These are phyloP conservation scores for Jatropha podagrica DNA, from an alignment of 441 rosid species.

Conservation along the genomic window DNA sequence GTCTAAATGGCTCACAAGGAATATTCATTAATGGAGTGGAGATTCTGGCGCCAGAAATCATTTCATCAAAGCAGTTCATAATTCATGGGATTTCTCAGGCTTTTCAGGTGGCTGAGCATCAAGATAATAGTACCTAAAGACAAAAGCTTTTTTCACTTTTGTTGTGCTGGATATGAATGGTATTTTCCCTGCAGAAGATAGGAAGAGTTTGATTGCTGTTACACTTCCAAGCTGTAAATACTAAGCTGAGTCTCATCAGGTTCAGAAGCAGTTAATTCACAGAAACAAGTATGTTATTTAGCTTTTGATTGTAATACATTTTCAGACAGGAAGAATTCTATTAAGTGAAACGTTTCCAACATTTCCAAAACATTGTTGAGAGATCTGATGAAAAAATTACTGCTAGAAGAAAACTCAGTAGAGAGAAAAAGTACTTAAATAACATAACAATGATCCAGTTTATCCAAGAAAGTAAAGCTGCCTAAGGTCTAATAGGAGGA, in stretches of 20 bases:
- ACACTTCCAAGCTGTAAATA: too few relatives aligned
- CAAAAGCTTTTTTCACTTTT: too few relatives aligned
- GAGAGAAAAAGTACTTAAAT: not conserved
- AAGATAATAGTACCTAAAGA: slow-evolving; percentile 1
- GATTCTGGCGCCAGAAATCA: slow-evolving; percentile 52
- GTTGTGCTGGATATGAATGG: not conserved
- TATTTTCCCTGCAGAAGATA: too few relatives aligned
- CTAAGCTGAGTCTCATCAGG: not conserved
- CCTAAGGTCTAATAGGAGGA: not conserved
- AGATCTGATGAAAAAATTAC: not conserved
- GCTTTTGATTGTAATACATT: not conserved
- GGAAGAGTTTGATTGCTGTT: too few relatives aligned
- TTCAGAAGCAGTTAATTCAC: not conserved
- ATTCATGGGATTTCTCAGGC: slow-evolving; percentile 65
- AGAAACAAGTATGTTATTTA: not conserved
- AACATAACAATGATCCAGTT: too few relatives aligned
- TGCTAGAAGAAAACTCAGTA: not conserved
- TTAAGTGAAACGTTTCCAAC: too few relatives aligned
- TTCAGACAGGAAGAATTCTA: too few relatives aligned
- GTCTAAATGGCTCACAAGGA: slow-evolving; percentile 20
- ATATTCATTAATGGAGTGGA: slow-evolving; percentile 48
- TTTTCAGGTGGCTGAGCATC: slow-evolving; percentile 34
- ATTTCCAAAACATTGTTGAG: not conserved
- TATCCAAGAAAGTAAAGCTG: not conserved
- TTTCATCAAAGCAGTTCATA: slow-evolving; percentile 44